These are phyloP conservation scores for Aspergillus funiculosus DNA, from an alignment of 495 filamentous ascomycete genomes.

Conservation along the genomic window DNA sequence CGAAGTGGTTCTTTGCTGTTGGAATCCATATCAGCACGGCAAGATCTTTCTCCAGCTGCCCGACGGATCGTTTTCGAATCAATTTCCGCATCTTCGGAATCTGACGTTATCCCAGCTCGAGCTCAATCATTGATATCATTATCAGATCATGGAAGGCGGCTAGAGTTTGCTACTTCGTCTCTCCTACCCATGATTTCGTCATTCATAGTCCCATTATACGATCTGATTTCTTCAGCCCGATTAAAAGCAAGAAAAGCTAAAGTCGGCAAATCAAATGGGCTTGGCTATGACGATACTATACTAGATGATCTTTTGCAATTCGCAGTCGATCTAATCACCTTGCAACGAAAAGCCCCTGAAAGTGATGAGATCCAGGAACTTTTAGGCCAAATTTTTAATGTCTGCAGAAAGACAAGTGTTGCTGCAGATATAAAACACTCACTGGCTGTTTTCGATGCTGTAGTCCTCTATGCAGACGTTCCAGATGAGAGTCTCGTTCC, in stretches of 20 bases:
- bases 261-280: conserved; percentile 37
- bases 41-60: conserved; percentile 36
- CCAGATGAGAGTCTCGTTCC: conserved; percentile 59
- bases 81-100: conserved; percentile 31
- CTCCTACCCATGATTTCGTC: conserved; percentile 39
- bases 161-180: conserved; percentile 39
- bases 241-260: conserved; percentile 50
- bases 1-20: conserved; percentile 33
- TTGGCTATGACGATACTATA: conserved; percentile 55
- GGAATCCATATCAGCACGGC: conserved; percentile 37
- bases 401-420: conserved; percentile 70
- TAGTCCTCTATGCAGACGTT: conserved; percentile 73
- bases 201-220: conserved; percentile 39
- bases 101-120: conserved; percentile 38
- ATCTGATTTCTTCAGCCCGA: conserved; percentile 31
- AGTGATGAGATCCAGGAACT: conserved; percentile 61
- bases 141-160: conserved; percentile 43
- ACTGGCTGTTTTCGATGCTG: conserved; percentile 68
- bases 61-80: conserved; percentile 34
- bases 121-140: conserved; percentile 39
- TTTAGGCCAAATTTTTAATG: conserved; percentile 60
- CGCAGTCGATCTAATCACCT: conserved; percentile 72
- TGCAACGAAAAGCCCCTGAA: conserved; percentile 71
- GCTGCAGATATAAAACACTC: conserved; percentile 69
- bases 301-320: conserved; percentile 66